phyloP scores from a whole-genome alignment of 2,329 filamentous ascomycete genomes.

The Claviceps sp. region DNA sequence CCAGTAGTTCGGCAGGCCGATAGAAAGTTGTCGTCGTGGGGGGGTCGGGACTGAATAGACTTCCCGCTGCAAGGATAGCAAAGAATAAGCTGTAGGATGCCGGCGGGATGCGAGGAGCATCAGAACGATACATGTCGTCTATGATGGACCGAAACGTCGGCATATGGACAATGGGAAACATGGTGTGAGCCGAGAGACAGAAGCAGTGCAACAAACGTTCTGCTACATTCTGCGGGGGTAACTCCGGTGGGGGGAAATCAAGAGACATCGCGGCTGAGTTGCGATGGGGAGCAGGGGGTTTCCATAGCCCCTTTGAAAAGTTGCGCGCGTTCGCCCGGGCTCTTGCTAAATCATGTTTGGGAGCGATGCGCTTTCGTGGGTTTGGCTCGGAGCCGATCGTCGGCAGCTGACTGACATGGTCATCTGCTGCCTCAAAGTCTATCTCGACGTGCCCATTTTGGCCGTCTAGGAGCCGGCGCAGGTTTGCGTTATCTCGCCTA shows the following conservation, averaged over 20 bases:
- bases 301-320: constrained; percentile 68
- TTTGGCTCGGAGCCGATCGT: constrained; percentile 53
- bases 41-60: constrained; percentile 50
- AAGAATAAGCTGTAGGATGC: constrained; percentile 75
- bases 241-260: constrained; percentile 42
- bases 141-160: constrained; percentile 66
- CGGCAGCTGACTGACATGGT: constrained; percentile 44
- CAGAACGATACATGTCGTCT: constrained; percentile 61
- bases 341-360: constrained; percentile 55
- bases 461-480: constrained; percentile 51
- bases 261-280: constrained; percentile 33
- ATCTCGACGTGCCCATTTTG: constrained; percentile 36
- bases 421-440: constrained; percentile 33
- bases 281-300: constrained; percentile 57
- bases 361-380: constrained; percentile 45
- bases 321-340: constrained; percentile 61
- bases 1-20: constrained; percentile 50
- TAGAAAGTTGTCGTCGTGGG: constrained; percentile 39
- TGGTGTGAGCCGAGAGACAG: constrained; percentile 60
- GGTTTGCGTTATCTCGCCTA: constrained; percentile 63
- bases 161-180: constrained; percentile 82
- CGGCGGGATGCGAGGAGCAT: constrained; percentile 42
- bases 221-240: constrained; percentile 57
- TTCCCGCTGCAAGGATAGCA: constrained; percentile 69
- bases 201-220: constrained; percentile 67